Evolutionary conservation across 129 eudicot species (phyloP), one percentile per base, ranked within the genome.

Genomic region (Flaveria trinervia): DNA sequence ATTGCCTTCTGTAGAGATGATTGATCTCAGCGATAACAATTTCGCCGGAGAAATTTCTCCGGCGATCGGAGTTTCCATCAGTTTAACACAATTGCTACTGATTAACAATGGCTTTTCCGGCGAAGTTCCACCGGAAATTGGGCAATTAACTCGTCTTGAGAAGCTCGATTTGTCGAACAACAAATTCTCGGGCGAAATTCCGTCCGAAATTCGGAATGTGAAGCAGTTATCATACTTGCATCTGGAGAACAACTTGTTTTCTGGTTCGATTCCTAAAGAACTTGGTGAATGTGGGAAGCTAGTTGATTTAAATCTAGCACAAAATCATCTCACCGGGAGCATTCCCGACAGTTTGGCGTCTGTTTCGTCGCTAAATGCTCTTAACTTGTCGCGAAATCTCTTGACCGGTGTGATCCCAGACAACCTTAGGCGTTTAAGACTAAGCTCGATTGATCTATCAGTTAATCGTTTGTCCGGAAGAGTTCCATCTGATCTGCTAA

Each of bases 1-100:
- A n/a, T 81, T 94, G 55, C 97, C 99, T 20, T 72, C 44, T 71
- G 77, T 87, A 11, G 73, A 70, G 9, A 64, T 91, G 67, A 82
- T 94, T 5, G 99, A 94, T 89, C 82, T 94, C 2, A 89, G 97
- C 17, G 87, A 91, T 43, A 94, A 94, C 69, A 60, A 80, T 57
- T 91, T 94, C 81, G 71, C 41, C 9, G 96, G 99, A 43, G 54
- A 73, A 44, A 83, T 94, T 33, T 87, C 97, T 12, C 70, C 90
- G 0, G 23, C 30, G 0, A 82, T 94, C 49, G 86, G 87, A 28
- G 65, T 14, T 64, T 89, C 97, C 18, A 72, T 81, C 55, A 84
- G 76, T 45, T 70, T 94, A 70, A 85, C 79, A 59, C 90, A 89
- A 73, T 64, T 94, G 68, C 50, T 89, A 61, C 78, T 94, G 74